Conservation (phyloP, 2,329 filamentous ascomycete species). For the Alternaria longipes region DNA sequence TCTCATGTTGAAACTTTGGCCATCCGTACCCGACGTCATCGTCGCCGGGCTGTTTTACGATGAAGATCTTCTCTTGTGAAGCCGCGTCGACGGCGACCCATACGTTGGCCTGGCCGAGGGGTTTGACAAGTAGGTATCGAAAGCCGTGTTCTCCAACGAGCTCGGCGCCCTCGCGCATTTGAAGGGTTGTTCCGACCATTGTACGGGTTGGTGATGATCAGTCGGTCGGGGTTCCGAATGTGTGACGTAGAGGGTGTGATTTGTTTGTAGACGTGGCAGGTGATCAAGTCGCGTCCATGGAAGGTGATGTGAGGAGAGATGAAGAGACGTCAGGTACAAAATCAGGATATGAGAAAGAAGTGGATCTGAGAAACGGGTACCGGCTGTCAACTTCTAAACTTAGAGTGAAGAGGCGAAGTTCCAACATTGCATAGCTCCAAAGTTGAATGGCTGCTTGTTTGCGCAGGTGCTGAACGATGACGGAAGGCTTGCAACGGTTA, state of each 20-base stretch:
- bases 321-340: conserved; percentile 6
- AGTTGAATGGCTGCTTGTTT: conserved; percentile 12
- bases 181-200: conserved; percentile 13
- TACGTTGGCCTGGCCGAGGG: conserved; percentile 20
- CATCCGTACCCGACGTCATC: conserved; percentile 19
- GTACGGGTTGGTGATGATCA: neutral
- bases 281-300: neutral
- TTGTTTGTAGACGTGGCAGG: neutral
- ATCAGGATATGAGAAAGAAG: neutral
- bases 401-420: conserved; percentile 6
- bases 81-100: conserved; percentile 24
- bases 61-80: conserved; percentile 20
- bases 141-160: conserved; percentile 21
- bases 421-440: neutral
- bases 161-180: conserved; percentile 20
- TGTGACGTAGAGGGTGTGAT: neutral
- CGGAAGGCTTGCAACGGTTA: conserved; percentile 16
- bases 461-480: conserved; percentile 14
- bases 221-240: neutral
- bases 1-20: conserved; percentile 22
- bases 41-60: conserved; percentile 20
- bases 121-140: conserved; percentile 19
- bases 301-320: conserved; percentile 2
- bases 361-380: conserved; percentile 11
- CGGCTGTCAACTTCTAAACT: conserved; percentile 2